Conservation (phyloP, 2,329 filamentous ascomycete genomes). For the Botryotinia globosa region DNA sequence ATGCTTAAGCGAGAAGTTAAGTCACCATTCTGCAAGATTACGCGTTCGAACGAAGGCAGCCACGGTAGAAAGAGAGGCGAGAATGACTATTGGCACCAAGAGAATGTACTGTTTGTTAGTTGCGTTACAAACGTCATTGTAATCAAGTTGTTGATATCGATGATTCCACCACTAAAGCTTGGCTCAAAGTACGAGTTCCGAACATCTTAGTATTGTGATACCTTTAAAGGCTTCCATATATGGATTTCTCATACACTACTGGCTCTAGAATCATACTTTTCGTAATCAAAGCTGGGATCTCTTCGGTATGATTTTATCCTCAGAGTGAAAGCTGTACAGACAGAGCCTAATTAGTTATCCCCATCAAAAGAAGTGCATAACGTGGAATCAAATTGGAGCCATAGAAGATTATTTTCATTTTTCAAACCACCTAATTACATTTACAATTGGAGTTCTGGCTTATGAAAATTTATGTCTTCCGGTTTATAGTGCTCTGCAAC, state of each 20-base stretch:
- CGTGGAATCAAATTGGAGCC: too few relatives aligned
- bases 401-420: not conserved
- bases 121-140: slow-evolving; percentile 6
- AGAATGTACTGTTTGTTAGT: not conserved
- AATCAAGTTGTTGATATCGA: not conserved
- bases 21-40: slow-evolving; percentile 2
- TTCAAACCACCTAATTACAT: slow-evolving; percentile 1
- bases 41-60: slow-evolving; percentile 14
- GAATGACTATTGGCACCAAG: slow-evolving; percentile 11
- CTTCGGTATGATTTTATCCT: not conserved
- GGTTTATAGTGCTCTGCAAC: slow-evolving; percentile 73
- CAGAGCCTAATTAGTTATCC: not conserved
- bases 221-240: not conserved
- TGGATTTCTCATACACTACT: not conserved
- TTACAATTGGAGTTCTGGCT: slow-evolving; percentile 37
- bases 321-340: not conserved
- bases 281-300: not conserved
- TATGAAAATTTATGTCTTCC: slow-evolving; percentile 65
- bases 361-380: not conserved
- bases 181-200: not conserved
- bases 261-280: not conserved
- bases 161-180: not conserved
- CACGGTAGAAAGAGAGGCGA: not conserved
- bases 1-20: slow-evolving; percentile 3
- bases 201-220: not conserved